Conservation (phyloP, 83 land plant genomes). For the Picea engelmannii region DNA sequence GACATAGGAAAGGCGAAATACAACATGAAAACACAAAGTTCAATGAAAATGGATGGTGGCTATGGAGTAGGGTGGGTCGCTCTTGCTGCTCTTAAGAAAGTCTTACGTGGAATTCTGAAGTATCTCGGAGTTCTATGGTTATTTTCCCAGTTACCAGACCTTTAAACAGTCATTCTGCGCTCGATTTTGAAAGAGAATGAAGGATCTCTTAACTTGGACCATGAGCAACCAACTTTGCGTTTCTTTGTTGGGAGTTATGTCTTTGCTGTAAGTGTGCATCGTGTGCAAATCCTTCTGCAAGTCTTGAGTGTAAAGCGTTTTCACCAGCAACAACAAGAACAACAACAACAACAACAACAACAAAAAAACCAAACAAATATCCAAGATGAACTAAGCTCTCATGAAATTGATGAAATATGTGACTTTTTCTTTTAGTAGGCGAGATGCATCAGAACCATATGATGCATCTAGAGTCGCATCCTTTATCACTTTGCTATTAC, state of each 20-base stretch:
- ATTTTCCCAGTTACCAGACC: conserved; percentile 95
- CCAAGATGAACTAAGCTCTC: conserved; percentile 26
- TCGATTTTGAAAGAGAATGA: no score
- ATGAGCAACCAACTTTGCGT: conserved; percentile 97
- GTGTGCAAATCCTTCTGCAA: conserved; percentile 95
- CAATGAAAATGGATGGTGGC: no score
- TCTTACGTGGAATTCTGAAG: conserved; percentile 87
- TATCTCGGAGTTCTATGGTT: conserved; percentile 98
- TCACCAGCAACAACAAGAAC: conserved; percentile 29
- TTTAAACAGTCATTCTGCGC: conserved; percentile 80
- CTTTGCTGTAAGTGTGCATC: conserved; percentile 98
- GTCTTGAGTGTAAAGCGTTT: conserved; percentile 58
- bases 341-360: no score
- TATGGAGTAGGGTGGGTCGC: conserved; percentile 99
- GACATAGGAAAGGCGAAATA: conserved; percentile 7
- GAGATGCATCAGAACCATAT: no score
- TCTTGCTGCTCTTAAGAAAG: conserved; percentile 94
- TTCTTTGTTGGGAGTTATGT: conserved; percentile 98
- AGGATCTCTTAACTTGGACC: conserved; percentile 93
- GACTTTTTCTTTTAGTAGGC: conserved; percentile 64
- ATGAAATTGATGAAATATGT: conserved; percentile 90
- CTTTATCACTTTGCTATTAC: no score
- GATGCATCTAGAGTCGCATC: no score
- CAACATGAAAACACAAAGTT: no score
- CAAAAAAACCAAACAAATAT: no score